Percentiles rank a stretch among this genome's conserved stretches.
These are phyloP conservation scores for Metschnikowia orientalis DNA, from an alignment of 805 yeast species.

Conservation along the genomic window DNA sequence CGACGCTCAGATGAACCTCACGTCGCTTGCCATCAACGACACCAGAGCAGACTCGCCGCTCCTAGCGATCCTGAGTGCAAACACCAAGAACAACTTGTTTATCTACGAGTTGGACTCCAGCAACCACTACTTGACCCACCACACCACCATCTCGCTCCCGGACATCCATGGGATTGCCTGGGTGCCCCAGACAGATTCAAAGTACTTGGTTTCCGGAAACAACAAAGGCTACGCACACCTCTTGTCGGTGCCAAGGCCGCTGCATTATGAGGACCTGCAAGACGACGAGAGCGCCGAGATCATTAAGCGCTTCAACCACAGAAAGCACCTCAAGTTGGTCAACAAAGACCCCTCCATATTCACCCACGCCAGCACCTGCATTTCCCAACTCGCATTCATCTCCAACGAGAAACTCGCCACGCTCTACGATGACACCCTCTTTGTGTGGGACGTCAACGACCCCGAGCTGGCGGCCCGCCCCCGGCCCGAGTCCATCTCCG, in stretches of 20 bases:
- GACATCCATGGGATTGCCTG: conserved; percentile 51
- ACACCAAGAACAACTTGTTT: conserved; percentile 42
- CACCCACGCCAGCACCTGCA: conserved; percentile 21
- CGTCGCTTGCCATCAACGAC: conserved; percentile 35
- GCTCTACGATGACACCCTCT: conserved; percentile 63
- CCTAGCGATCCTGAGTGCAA: conserved; percentile 52
- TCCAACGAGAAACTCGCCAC: conserved; percentile 49
- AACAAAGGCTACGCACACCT: conserved; percentile 70
- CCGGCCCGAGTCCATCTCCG: conserved; percentile 51
- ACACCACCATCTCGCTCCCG: conserved; percentile 56
- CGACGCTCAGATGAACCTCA: conserved; percentile 40
- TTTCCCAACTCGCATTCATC: conserved; percentile 27
- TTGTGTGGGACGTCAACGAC: conserved; percentile 69
- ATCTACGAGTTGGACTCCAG: conserved; percentile 45
- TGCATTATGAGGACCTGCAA: conserved; percentile 8
- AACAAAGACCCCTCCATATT: conserved; percentile 22
- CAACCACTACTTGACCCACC: conserved; percentile 46
- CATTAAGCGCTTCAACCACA: conserved; percentile 73
- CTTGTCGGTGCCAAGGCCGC: conserved; percentile 53
- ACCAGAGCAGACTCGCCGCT: conserved; percentile 26
- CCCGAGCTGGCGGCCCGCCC: conserved; percentile 40
- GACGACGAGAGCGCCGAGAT: conserved; percentile 61
- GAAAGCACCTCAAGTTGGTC: conserved; percentile 48
- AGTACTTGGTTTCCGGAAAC: conserved; percentile 66
- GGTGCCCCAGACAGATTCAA: conserved; percentile 37